These are phyloP conservation scores for Wickerhamiella brachini DNA, from an alignment of 805 yeast genomes.

Conservation along the genomic window DNA sequence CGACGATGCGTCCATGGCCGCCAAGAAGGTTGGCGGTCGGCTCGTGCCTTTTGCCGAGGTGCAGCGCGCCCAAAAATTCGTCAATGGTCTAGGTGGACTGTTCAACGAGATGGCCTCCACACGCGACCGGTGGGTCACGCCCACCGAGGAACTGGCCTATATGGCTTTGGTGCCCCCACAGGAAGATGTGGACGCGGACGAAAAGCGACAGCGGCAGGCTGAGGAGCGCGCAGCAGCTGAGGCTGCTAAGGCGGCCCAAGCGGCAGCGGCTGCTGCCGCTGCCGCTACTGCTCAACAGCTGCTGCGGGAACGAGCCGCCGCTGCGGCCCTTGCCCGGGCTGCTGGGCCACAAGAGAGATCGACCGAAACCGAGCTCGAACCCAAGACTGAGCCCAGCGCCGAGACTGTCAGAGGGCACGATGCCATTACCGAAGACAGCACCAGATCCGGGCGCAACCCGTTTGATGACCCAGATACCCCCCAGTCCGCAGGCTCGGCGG, in stretches of 20 bases:
- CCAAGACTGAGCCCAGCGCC: too few species aligned
- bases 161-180: conserved; percentile 46
- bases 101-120: conserved; percentile 59
- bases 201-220: conserved; percentile 4
- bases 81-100: conserved; percentile 54
- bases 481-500: too few species aligned
- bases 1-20: conserved; percentile 1
- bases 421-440: too few species aligned
- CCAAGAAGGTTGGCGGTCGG: conserved; percentile 79
- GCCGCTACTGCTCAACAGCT: not conserved
- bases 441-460: too few species aligned
- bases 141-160: conserved; percentile 73
- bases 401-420: too few species aligned
- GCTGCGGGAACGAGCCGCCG: not conserved
- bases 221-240: not conserved
- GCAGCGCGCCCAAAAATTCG: conserved; percentile 68
- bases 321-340: not conserved
- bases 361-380: too few species aligned
- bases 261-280: not conserved
- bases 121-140: conserved; percentile 52
- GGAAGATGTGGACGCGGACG: conserved; percentile 20
- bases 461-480: too few species aligned
- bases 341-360: too few species aligned
- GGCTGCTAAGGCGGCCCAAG: too few species aligned
- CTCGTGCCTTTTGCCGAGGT: conserved; percentile 66